Evolutionary conservation across 1,284 basidiomycete genomes (phyloP).

Genomic region (Kalmanozyma brasiliensis): DNA sequence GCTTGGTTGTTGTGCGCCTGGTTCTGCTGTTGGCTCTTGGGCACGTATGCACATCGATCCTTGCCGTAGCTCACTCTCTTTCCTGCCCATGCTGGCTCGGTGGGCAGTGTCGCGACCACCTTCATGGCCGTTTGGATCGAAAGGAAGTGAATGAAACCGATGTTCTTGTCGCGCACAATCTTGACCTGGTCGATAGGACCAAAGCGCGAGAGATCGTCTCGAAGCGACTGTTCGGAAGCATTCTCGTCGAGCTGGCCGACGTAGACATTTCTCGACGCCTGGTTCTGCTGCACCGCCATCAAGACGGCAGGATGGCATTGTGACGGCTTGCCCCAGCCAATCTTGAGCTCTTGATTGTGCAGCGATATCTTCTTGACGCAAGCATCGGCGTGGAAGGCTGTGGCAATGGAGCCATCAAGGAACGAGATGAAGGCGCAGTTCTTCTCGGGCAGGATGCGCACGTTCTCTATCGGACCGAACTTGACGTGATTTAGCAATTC

Average conservation of each 20-base stretch:
- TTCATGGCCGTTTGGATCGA: conserved; percentile 66
- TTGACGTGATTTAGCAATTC: conserved; percentile 97
- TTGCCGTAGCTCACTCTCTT: conserved; percentile 66
- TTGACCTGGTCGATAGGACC: conserved; percentile 68
- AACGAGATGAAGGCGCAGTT: conserved; percentile 93
- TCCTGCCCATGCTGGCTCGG: conserved; percentile 60
- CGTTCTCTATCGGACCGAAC: conserved; percentile 94
- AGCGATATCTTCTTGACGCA: conserved; percentile 65
- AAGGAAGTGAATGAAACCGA: conserved; percentile 66
- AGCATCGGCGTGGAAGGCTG: conserved; percentile 66
- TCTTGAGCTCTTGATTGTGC: conserved; percentile 66
- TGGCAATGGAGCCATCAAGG: conserved; percentile 58
- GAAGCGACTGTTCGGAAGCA: conserved; percentile 59
- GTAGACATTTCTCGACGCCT: conserved; percentile 66
- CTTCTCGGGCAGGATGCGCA: conserved; percentile 96
- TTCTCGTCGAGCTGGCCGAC: conserved; percentile 62
- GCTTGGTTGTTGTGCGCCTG: conserved; percentile 67
- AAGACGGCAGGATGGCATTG: conserved; percentile 59
- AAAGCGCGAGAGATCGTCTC: conserved; percentile 61
- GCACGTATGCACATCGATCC: conserved; percentile 67
- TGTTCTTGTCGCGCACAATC: conserved; percentile 67
- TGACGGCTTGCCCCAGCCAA: conserved; percentile 67
- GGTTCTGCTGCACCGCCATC: conserved; percentile 65
- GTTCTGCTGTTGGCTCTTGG: conserved; percentile 67
- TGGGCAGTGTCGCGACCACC: conserved; percentile 61